A percentile compares a stretch with the other conserved stretches of the same genome.
Conservation (phyloP, 345 rosid genomes). For the Gossypium longicalyx region DNA sequence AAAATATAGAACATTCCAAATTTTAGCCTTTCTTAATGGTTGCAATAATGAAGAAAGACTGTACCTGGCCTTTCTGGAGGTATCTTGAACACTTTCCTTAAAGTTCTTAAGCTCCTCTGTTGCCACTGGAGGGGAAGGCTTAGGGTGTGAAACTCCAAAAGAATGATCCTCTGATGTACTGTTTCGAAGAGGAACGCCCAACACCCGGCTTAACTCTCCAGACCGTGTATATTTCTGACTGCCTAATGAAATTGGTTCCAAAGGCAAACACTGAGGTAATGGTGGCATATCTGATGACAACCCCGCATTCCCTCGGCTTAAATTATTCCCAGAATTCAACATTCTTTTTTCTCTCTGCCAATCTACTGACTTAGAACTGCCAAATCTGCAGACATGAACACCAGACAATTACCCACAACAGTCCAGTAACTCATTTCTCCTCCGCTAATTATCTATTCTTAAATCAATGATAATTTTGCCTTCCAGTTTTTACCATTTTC, state of each 20-base stretch:
- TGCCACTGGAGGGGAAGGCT: conserved; percentile 56
- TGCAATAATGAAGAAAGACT: conserved; percentile 12
- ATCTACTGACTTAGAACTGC: conserved; percentile 13
- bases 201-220: conserved; percentile 73
- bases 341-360: conserved; percentile 29
- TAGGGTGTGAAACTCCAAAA: conserved; percentile 52
- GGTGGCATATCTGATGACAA: conserved; percentile 56
- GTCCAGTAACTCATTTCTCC: not conserved
- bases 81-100: conserved; percentile 81
- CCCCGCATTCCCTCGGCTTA: conserved; percentile 42
- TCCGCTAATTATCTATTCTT: not conserved
- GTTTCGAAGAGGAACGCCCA: conserved; percentile 59
- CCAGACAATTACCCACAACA: not conserved
- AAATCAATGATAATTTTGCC: not conserved
- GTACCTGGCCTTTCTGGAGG: conserved; percentile 76
- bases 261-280: conserved; percentile 53
- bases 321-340: conserved; percentile 55
- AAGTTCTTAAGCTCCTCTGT: conserved; percentile 77
- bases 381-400: conserved; percentile 10
- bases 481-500: not conserved
- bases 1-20: not conserved
- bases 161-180: conserved; percentile 57
- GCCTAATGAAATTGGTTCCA: conserved; percentile 77
- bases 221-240: conserved; percentile 60
- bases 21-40: not conserved